phyloP scores from a whole-genome alignment of 129 eudicot species.

The Helichrysum umbraculigerum region DNA sequence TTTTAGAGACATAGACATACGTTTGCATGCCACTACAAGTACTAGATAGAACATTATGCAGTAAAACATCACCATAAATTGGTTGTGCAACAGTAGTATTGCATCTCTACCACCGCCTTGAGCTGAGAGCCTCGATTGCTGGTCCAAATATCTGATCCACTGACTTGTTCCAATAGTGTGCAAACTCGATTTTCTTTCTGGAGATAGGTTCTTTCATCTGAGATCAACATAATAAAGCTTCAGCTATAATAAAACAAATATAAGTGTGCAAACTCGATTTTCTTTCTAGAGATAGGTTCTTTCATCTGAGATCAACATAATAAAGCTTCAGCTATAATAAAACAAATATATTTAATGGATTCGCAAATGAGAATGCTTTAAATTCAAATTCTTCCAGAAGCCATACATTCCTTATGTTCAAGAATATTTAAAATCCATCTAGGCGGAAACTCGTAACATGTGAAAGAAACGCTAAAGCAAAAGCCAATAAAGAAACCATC shows the following conservation, averaged over 20 bases:
- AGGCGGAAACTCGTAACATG: background rate
- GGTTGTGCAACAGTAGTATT: conserved; percentile 14
- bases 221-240: conserved; percentile 16
- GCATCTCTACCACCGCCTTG: conserved; percentile 51
- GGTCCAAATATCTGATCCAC: conserved; percentile 64
- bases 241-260: background rate
- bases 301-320: conserved; percentile 37
- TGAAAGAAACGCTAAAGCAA: background rate
- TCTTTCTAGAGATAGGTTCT: conserved; percentile 40
- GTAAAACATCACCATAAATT: conserved; percentile 15
- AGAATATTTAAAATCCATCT: conserved; percentile 2
- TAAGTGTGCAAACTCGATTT: conserved; percentile 52
- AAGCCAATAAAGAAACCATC: too few relatives aligned
- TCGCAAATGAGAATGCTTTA: background rate
- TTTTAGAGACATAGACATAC: background rate
- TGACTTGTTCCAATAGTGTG: conserved; percentile 65
- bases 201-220: conserved; percentile 46
- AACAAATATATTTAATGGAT: background rate
- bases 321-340: conserved; percentile 13
- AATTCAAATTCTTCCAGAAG: background rate
- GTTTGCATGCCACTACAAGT: conserved; percentile 16
- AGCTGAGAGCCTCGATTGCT: conserved; percentile 52
- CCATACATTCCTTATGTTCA: conserved; percentile 1
- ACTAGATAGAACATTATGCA: conserved; percentile 3
- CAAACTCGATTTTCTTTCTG: conserved; percentile 48